A percentile compares a stretch with the other conserved stretches of the same genome.
These are phyloP conservation scores for Scheffersomyces insectosa DNA, from an alignment of 1,139 yeast species.

Conservation along the genomic window DNA sequence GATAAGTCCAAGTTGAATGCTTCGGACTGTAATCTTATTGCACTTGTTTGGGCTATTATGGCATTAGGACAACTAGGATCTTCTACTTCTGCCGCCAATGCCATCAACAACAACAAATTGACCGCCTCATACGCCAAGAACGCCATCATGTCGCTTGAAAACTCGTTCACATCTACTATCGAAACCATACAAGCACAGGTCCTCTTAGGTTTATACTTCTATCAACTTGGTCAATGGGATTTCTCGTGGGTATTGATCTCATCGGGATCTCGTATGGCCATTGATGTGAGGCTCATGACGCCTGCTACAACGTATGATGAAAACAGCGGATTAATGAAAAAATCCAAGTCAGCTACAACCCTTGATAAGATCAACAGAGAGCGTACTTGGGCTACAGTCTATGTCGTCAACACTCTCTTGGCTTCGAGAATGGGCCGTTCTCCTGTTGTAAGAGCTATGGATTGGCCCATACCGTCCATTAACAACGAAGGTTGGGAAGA, in stretches of 20 bases:
- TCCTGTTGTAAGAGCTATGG: constrained; percentile 22
- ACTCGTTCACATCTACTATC: constrained; percentile 22
- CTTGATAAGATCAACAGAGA: constrained; percentile 20
- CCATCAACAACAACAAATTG: constrained; percentile 2
- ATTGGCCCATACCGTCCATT: constrained; percentile 25
- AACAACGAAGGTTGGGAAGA: constrained; percentile 27
- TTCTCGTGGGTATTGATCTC: constrained; percentile 25
- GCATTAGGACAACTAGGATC: constrained; percentile 16
- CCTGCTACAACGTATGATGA: constrained; percentile 11
- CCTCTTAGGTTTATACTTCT: constrained; percentile 21
- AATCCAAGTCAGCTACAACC: constrained; percentile 6
- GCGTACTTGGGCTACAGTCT: constrained; percentile 27
- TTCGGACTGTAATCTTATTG: constrained; percentile 21
- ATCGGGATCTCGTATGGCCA: constrained; percentile 26
- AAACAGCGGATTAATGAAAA: constrained; percentile 4
- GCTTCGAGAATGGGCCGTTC: constrained; percentile 25
- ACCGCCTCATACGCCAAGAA: constrained; percentile 18
- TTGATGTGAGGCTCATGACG: constrained; percentile 26
- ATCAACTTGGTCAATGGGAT: constrained; percentile 27
- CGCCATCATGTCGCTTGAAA: constrained; percentile 23
- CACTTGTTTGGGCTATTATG: constrained; percentile 23
- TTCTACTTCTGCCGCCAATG: constrained; percentile 2
- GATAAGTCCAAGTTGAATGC: constrained; percentile 6
- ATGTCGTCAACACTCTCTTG: constrained; percentile 20
- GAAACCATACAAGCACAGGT: constrained; percentile 27